These are phyloP conservation scores for Clonostachys sp. DNA, from an alignment of 2,329 filamentous ascomycete genomes.

Conservation along the genomic window DNA sequence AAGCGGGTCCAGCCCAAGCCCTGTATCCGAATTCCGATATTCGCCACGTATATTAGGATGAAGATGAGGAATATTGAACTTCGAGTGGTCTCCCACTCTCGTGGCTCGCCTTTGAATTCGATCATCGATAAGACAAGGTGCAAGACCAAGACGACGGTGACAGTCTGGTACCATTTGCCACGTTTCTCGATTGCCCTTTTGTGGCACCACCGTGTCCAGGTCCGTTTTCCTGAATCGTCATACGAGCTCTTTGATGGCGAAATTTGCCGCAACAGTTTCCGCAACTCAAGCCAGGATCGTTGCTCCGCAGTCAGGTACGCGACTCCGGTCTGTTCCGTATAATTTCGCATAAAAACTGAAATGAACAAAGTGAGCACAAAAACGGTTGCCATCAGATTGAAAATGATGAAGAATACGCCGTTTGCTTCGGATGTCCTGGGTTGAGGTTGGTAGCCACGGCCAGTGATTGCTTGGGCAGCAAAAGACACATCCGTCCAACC, in stretches of 20 bases:
- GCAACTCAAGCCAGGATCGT: conserved; percentile 90
- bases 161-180: conserved; percentile 81
- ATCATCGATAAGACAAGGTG: conserved; percentile 80
- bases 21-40: conserved; percentile 77
- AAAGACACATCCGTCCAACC: conserved; percentile 96
- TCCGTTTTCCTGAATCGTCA: conserved; percentile 62
- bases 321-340: conserved; percentile 96
- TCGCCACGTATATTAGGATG: conserved; percentile 76
- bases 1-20: conserved; percentile 92
- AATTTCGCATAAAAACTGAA: conserved; percentile 99
- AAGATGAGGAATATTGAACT: conserved; percentile 77
- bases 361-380: conserved; percentile 97
- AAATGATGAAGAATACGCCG: conserved; percentile 89
- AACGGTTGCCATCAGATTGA: conserved; percentile 93
- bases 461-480: conserved; percentile 76
- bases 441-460: conserved; percentile 67
- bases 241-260: conserved; percentile 92
- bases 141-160: conserved; percentile 74
- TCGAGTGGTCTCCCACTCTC: conserved; percentile 65
- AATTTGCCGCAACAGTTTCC: conserved; percentile 87
- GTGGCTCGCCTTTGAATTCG: conserved; percentile 77
- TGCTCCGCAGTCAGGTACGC: conserved; percentile 95
- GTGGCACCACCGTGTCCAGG: conserved; percentile 92
- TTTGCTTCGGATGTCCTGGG: conserved; percentile 72
- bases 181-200: conserved; percentile 90